phyloP scores from a whole-genome alignment of 768 basidiomycete species.

The Suillus brevipes region DNA sequence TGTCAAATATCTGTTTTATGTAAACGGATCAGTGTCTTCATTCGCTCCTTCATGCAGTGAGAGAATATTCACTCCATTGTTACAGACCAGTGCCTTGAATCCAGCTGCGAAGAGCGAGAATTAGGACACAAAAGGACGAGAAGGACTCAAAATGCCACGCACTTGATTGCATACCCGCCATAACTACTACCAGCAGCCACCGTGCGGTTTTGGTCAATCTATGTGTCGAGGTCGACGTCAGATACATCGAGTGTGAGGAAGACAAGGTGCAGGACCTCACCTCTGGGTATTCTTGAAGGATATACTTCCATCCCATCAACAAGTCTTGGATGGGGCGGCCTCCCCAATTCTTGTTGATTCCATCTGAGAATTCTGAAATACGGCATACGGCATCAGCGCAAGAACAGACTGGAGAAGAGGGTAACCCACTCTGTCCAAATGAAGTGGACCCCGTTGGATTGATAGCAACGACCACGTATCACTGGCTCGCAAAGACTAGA shows the following conservation, averaged over 20 bases:
- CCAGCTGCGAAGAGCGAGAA: constrained; percentile 56
- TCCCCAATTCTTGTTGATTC: constrained; percentile 79
- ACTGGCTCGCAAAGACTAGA: constrained; percentile 78
- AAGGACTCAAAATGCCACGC: constrained; percentile 17
- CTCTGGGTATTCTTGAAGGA: constrained; percentile 67
- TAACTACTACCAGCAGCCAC: constrained; percentile 83
- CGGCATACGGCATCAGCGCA: constrained; percentile 1
- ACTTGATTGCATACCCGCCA: constrained; percentile 92
- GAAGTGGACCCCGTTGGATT: constrained; percentile 95
- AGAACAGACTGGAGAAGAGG: constrained; percentile 1
- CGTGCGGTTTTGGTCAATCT: constrained; percentile 71
- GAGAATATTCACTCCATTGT: constrained; percentile 72
- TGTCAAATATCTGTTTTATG: constrained; percentile 63
- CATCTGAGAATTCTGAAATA: constrained; percentile 74
- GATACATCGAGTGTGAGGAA: not conserved
- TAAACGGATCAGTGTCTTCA: not conserved
- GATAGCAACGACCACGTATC: constrained; percentile 84
- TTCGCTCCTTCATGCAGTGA: not conserved
- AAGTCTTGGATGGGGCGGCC: constrained; percentile 84
- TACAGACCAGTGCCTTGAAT: constrained; percentile 91
- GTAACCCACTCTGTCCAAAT: constrained; percentile 73
- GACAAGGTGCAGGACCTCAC: constrained; percentile 33
- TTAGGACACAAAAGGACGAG: constrained; percentile 5
- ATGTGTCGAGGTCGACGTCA: not conserved
- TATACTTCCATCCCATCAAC: constrained; percentile 71